Evolutionary conservation across 2,329 filamentous ascomycete species (phyloP).

Genomic region (Aspergillus niger): DNA sequence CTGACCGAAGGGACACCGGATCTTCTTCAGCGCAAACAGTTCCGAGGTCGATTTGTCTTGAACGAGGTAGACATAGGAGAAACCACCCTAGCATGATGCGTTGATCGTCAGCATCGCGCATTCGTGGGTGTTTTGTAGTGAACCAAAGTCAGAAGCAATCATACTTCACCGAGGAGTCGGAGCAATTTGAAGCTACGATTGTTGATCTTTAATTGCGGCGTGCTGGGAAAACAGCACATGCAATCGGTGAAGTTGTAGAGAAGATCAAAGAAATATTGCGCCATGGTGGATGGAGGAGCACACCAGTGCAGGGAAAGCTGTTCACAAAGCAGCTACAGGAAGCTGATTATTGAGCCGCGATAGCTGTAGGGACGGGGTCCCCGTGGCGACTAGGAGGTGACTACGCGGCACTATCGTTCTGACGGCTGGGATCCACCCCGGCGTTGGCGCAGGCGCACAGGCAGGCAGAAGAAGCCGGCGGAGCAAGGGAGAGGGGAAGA

Average conservation of each 20-base stretch:
- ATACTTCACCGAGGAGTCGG: slow-evolving; percentile 85
- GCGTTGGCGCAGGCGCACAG: slow-evolving; percentile 9
- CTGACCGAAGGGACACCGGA: slow-evolving; percentile 94
- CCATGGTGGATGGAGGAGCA: slow-evolving; percentile 54
- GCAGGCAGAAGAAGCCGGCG: slow-evolving; percentile 11
- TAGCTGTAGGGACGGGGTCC: not conserved
- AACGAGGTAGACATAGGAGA: slow-evolving; percentile 98
- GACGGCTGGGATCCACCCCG: slow-evolving; percentile 6
- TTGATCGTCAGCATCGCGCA: slow-evolving; percentile 15
- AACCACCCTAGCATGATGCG: slow-evolving; percentile 69
- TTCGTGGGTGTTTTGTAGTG: not conserved
- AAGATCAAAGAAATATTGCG: slow-evolving; percentile 82
- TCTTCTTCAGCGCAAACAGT: slow-evolving; percentile 96
- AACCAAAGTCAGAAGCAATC: slow-evolving; percentile 22
- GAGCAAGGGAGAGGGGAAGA: slow-evolving; percentile 6
- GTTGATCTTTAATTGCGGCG: slow-evolving; percentile 93
- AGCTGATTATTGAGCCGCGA: slow-evolving; percentile 1
- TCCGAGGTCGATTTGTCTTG: slow-evolving; percentile 83
- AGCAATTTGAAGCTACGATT: slow-evolving; percentile 93
- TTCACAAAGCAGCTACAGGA: not conserved
- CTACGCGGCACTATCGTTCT: slow-evolving; percentile 10
- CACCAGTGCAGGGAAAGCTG: not conserved
- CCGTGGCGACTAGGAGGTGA: slow-evolving; percentile 8
- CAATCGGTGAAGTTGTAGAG: slow-evolving; percentile 92
- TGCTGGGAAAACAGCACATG: slow-evolving; percentile 93